Base-by-base conservation (phyloP, 345 rosid genomes). In the Cochlearia excelsa region DNA sequence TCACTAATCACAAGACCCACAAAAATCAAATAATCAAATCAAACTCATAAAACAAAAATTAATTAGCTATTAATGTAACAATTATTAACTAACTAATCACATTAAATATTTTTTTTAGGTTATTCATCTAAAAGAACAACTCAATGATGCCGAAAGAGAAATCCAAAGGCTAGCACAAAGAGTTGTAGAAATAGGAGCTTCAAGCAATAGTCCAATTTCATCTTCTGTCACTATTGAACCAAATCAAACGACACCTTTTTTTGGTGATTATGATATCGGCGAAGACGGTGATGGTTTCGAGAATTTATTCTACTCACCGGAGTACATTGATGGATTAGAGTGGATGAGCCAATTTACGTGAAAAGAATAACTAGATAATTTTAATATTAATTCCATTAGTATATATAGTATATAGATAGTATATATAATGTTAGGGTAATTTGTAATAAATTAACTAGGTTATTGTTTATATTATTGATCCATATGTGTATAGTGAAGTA, bases 51-150 rank as follows among this genome's bases (percentile, higher is more conserved):
- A 61, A 69, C 52, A 37, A 34, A 3, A 54, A 16, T 16, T 55
- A 42, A 55, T 48, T 62, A 42, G 40, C 68, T 61, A 45, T 57
- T 26, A 57, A 57, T 58, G 33, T 37, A 37, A 37, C 5, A 5
- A 16, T 16, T 16, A 16, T 16, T 33, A 33, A 33, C 5, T 33
- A 33, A 33, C 5, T 33, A 33, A 33, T 33, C 35, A 33, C 35
- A 33, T 33, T 5, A 37, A 34, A 34, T 4, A 6, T 33, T 8
- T 7, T 6, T 63, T 57, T 30, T 71, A 90, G 97, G 80, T 87
- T 35, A 7, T 78, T 35, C 76, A 74, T 50, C 81, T 90, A 33
- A 87, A 78, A 7, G 85, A 83, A 27, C 77, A 78, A 1, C 82
- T 82, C 0, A 27, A 29, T 0, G 86, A 77, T 3, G 76, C 90